A percentile compares a stretch with the other conserved stretches of the same genome.
phyloP scores from a whole-genome alignment of 164 flowering plant genomes.

The Nymphaea thermarum region DNA sequence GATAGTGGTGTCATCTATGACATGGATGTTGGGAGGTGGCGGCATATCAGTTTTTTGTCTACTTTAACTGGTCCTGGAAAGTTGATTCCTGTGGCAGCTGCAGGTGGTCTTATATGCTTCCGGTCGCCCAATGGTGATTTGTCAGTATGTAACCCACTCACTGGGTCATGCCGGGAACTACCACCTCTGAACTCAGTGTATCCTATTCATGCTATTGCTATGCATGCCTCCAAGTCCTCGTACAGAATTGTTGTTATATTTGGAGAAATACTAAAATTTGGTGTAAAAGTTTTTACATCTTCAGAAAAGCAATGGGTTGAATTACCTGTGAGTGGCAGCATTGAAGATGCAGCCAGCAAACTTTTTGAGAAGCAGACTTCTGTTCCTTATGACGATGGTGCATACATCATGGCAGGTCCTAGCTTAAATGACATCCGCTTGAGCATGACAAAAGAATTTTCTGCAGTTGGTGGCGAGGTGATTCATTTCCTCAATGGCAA shows the following conservation, averaged over 20 bases:
- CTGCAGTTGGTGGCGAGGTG: conserved; percentile 2
- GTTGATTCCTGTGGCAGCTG: conserved; percentile 46
- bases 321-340: background rate
- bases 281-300: conserved; percentile 29
- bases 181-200: conserved; percentile 10
- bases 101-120: conserved; percentile 54
- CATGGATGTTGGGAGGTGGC: conserved; percentile 47
- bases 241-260: conserved; percentile 38
- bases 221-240: conserved; percentile 21
- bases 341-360: background rate
- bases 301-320: conserved; percentile 24
- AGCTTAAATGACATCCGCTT: background rate
- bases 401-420: background rate
- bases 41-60: conserved; percentile 28
- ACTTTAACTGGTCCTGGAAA: conserved; percentile 7
- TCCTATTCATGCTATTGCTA: conserved; percentile 44
- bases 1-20: conserved; percentile 38
- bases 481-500: conserved; percentile 48
- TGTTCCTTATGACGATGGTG: background rate
- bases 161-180: conserved; percentile 26
- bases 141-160: conserved; percentile 42
- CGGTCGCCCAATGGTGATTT: conserved; percentile 22
- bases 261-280: conserved; percentile 38
- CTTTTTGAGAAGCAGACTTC: background rate
- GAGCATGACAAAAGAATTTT: background rate